These are phyloP conservation scores for Neoscytalidium dimidiatum DNA, from an alignment of 2,329 filamentous ascomycete species.

Conservation along the genomic window DNA sequence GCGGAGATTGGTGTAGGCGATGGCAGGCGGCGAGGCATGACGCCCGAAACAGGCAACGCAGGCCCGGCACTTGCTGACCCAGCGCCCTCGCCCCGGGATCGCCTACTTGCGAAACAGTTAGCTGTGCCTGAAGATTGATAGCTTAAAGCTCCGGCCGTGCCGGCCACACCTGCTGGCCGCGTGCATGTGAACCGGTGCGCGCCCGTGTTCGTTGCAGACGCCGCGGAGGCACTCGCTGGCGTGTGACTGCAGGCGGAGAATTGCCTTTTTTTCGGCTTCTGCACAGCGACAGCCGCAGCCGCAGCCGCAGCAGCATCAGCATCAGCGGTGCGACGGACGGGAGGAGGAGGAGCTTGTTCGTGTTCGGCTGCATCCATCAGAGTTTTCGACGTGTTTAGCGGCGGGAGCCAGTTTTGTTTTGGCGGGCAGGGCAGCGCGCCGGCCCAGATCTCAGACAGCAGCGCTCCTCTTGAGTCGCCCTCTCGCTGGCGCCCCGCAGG, in stretches of 20 bases:
- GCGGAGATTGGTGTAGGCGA: constrained; percentile 11
- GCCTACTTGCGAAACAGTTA: constrained; percentile 12
- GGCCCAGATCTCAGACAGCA: neutral
- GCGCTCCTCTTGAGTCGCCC: neutral
- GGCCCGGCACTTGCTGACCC: constrained; percentile 5
- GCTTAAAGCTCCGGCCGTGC: neutral
- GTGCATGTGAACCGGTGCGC: neutral
- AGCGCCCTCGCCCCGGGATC: constrained; percentile 3
- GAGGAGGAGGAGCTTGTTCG: neutral
- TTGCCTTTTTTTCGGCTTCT: neutral
- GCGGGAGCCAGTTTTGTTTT: neutral
- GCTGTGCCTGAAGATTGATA: neutral
- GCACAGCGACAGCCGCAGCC: neutral
- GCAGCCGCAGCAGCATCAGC: no score
- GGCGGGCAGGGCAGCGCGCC: neutral
- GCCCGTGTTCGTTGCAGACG: neutral
- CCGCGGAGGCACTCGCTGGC: neutral
- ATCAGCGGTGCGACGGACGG: neutral
- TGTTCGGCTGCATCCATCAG: neutral
- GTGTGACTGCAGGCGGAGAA: neutral
- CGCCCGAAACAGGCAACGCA: neutral
- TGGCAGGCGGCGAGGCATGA: neutral
- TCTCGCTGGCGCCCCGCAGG: neutral
- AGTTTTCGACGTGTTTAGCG: neutral
- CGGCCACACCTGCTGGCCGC: neutral